These are phyloP conservation scores for Pharnaceum exiguum DNA, from an alignment of 148 eudicot species.

Conservation along the genomic window DNA sequence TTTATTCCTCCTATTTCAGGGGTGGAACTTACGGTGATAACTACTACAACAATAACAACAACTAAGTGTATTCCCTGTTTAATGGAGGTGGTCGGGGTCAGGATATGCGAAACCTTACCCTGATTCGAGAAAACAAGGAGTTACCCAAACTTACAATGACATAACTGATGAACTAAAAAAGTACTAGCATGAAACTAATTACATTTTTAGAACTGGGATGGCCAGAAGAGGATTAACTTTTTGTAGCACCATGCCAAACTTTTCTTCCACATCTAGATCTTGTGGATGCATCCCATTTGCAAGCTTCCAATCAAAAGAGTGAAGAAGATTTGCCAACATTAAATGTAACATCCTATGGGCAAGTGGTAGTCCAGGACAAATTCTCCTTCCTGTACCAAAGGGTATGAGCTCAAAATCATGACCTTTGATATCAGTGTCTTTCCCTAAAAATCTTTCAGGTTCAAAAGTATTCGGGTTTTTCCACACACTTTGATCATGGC, in stretches of 20 bases:
- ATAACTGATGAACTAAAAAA: no score
- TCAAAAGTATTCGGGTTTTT: constrained; percentile 8
- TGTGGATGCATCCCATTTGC: constrained; percentile 8
- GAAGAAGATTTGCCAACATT: constrained; percentile 22
- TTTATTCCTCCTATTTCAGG: no score
- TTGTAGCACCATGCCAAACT: constrained; percentile 21
- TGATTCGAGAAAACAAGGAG: no score
- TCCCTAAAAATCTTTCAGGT: constrained; percentile 33
- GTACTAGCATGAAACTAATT: no score
- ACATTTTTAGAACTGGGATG: constrained; percentile 10
- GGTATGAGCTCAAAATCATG: constrained; percentile 26
- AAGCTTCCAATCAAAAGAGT: constrained; percentile 32
- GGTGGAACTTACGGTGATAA: no score
- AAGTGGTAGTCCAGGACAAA: constrained; percentile 19
- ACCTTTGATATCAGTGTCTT: constrained; percentile 10
- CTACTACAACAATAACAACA: no score
- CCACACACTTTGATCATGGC: constrained; percentile 28
- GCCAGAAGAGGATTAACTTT: constrained; percentile 23
- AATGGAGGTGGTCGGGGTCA: no score
- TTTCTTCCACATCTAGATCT: constrained; percentile 23
- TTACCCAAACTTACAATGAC: no score
- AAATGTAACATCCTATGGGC: constrained; percentile 25
- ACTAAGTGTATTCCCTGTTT: no score
- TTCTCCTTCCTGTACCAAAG: constrained; percentile 25
- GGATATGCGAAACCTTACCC: no score